Base-by-base conservation (phyloP, 805 yeast genomes). In the Monosporozyma aerobia region DNA sequence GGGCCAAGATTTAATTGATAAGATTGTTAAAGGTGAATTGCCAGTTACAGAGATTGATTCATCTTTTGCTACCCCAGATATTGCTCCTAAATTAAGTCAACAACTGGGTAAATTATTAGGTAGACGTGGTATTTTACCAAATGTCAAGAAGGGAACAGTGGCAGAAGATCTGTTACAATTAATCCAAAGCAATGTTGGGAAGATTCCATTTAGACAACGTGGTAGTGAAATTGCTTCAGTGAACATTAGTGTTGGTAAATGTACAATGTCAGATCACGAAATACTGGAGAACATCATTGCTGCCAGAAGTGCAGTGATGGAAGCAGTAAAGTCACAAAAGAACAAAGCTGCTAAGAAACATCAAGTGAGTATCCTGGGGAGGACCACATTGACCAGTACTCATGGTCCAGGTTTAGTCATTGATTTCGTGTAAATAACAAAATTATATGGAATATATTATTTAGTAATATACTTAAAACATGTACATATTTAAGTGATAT, bases 61-160 rank as follows among this genome's bases (percentile, higher is more conserved):
- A 62, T 81, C 89, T 47, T 83, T 85, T 64, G 95, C 96, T 5
- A 85, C 97, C 1, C 87, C 96, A 1, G 96, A 87, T 39, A 80
- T 89, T 53, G 78, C 78, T 23, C 69, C 78, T n/a, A 75, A 77
- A 27, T 73, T 94, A 57, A 64, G 60, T n/a, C 77, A 77, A 56
- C 75, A 79, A 53, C 72, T 88, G 23, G 96, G 94, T n/a, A 80
- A 90, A 63, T 72, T 78, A 10, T 76, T 94, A 60, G 98, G 98
- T 54, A 95, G 96, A 33, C 81, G 77, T 63, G 96, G 95, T 25
- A 76, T 94, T 59, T 84, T 90, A 87, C 98, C 99, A 47, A 77
- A 79, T 45, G 82, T 79, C 13, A 90, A 89, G 72, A 85, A 82
- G 64, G 96, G 96, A 16, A 90, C 97, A 1, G 94, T 92, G 8